Base-by-base conservation (phyloP, 768 basidiomycete genomes). In the Pholiota microspora region DNA sequence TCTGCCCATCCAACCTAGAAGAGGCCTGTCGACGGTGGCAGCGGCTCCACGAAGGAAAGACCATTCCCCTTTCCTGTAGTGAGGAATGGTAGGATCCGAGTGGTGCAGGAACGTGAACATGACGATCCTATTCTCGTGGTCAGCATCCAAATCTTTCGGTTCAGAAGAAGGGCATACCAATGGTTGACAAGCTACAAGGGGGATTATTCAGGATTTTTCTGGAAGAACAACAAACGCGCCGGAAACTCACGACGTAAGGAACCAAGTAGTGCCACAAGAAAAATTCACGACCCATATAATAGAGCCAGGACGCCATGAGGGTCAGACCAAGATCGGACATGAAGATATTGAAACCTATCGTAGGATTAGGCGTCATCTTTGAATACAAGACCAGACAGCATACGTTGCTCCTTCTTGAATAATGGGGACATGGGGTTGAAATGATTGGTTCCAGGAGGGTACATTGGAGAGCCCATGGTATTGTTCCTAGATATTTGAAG, bases 81-180 rank as follows among this genome's bases (percentile, higher is more conserved):
- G 81, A 21, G 83, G 82, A 23, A 84, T 73, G 0, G 74, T 74
- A 1, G 79, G 78, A 63, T 82, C 82, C 3, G 81, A 80, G 67
- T 85, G 83, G 52, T 84, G 83, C 15, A 85, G 71, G 66, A 76
- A 83, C 2, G 81, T 81, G 60, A 82, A 75, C 79, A 81, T 79
- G 27, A 82, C 77, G 29, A 56, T 55, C 49, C 51, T 51, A 32
- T 9, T 9, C n/a, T 31, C 7, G 21, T 21, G 7, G 48, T 23
- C 6, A 38, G 40, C 36, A 28, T 5, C 15, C 23, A 18, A 21
- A 3, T 28, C 23, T 42, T 7, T 7, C 7, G 15, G 7, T 5
- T 7, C 29, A 42, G 29, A n/a, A 12, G 8, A 21, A 51, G 8
- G 12, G 15, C 25, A 42, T 28, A 51, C 51, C 80, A 79, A 58